Percentiles rank a stretch among this genome's conserved stretches.
phyloP scores from a whole-genome alignment of 306 rosid genomes.

The Aeschynomene evenia region DNA sequence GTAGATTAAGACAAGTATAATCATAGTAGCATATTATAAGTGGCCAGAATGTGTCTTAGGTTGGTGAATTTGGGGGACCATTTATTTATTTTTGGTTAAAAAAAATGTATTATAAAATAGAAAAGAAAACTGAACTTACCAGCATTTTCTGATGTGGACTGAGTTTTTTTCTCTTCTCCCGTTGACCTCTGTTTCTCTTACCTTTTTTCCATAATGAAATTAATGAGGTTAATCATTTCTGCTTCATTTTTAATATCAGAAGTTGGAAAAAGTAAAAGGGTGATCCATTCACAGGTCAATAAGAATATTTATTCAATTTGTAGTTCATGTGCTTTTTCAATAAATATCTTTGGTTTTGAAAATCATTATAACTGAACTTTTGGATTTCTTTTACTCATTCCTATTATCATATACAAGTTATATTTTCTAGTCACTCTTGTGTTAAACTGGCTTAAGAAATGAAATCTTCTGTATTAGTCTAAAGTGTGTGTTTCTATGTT shows the following conservation, averaged over 20 bases:
- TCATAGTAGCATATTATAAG: constrained; percentile 40
- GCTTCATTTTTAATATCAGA: constrained; percentile 16
- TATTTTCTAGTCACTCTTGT: background rate
- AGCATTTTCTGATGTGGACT: constrained; percentile 80
- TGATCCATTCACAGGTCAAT: constrained; percentile 15
- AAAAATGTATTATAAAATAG: background rate
- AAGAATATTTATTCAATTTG: background rate
- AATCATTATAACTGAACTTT: background rate
- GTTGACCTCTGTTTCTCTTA: constrained; percentile 67
- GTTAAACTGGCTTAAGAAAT: too few relatives aligned
- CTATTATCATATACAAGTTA: too few relatives aligned
- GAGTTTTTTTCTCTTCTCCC: constrained; percentile 77
- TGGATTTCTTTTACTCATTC: too few relatives aligned
- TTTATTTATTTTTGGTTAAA: background rate
- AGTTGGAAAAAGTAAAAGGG: constrained; percentile 25
- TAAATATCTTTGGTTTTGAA: background rate
- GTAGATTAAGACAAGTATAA: constrained; percentile 26
- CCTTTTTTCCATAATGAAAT: constrained; percentile 50
- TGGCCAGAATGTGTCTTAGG: constrained; percentile 43
- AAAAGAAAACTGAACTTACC: constrained; percentile 45
- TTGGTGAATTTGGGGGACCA: constrained; percentile 44
- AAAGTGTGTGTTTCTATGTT: background rate
- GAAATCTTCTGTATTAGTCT: too few relatives aligned
- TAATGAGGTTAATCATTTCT: constrained; percentile 29
- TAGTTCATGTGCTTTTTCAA: background rate